Conservation (phyloP, 2,329 filamentous ascomycete genomes). For the Exserohilum rostratum region DNA sequence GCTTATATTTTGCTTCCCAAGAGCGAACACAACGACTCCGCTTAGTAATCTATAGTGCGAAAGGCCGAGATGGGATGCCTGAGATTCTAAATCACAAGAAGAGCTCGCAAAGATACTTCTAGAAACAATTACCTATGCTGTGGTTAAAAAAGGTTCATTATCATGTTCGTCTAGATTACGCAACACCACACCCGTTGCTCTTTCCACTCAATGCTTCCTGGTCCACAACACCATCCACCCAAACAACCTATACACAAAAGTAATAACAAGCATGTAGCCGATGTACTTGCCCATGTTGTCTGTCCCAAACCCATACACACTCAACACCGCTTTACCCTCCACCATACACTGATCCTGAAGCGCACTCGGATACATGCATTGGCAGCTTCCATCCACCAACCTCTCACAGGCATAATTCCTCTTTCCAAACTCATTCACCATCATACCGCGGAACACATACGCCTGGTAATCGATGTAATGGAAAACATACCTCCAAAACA, state of each 20-base stretch:
- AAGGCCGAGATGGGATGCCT: no score
- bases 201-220: conserved; percentile 33
- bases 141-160: no score
- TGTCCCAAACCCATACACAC: conserved; percentile 70
- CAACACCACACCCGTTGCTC: no score
- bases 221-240: conserved; percentile 67
- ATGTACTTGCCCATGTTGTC: conserved; percentile 71
- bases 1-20: no score
- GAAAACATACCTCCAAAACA: conserved; percentile 85
- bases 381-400: conserved; percentile 52
- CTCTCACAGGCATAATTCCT: conserved; percentile 67
- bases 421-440: conserved; percentile 81
- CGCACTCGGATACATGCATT: conserved; percentile 73
- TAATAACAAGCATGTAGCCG: conserved; percentile 78
- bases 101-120: no score
- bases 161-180: neutral
- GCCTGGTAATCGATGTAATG: conserved; percentile 87
- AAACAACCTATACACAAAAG: conserved; percentile 72
- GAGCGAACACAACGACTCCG: no score
- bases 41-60: no score
- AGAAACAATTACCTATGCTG: no score
- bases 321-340: conserved; percentile 71
- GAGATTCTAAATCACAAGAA: no score
- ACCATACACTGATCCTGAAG: conserved; percentile 71
- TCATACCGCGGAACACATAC: conserved; percentile 91